Conservation (phyloP, 805 yeast genomes). For the Teunomyces atbi region DNA sequence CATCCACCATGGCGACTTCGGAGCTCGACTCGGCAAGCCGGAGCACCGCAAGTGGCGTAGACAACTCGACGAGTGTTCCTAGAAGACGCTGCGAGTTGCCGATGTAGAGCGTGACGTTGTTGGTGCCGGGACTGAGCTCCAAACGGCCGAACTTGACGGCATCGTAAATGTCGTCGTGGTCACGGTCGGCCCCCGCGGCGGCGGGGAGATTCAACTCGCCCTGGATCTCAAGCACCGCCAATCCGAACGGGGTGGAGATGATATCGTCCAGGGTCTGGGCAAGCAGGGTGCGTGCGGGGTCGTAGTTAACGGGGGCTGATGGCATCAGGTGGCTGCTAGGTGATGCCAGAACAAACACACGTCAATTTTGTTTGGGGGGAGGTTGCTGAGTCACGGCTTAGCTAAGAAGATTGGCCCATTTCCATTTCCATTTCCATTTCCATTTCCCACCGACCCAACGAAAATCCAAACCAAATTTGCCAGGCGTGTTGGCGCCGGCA, state of each 20-base stretch:
- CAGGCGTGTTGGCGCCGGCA: too few species aligned
- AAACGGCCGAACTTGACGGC: constrained; percentile 54
- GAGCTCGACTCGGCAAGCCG: constrained; percentile 32
- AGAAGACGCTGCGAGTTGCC: constrained; percentile 70
- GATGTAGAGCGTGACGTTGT: constrained; percentile 55
- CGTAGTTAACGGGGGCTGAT: constrained; percentile 10
- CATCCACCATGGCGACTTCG: constrained; percentile 51
- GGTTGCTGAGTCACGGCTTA: background rate
- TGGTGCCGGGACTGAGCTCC: constrained; percentile 40
- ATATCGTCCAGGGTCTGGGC: constrained; percentile 12
- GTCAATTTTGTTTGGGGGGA: too few species aligned
- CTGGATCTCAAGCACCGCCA: constrained; percentile 65
- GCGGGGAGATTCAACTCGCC: constrained; percentile 59
- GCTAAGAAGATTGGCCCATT: background rate
- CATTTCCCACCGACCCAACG: too few species aligned
- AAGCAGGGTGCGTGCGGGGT: constrained; percentile 5
- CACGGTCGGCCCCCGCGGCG: constrained; percentile 33
- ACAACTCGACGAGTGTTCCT: constrained; percentile 58
- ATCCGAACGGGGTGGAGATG: constrained; percentile 56
- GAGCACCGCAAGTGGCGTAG: constrained; percentile 65
- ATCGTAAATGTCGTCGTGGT: constrained; percentile 33
- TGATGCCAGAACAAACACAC: too few species aligned
- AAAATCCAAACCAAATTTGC: too few species aligned
- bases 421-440: too few species aligned
- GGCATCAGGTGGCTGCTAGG: too few species aligned